Conservation (phyloP, 306 rosid species). For the Pyrus communis region DNA sequence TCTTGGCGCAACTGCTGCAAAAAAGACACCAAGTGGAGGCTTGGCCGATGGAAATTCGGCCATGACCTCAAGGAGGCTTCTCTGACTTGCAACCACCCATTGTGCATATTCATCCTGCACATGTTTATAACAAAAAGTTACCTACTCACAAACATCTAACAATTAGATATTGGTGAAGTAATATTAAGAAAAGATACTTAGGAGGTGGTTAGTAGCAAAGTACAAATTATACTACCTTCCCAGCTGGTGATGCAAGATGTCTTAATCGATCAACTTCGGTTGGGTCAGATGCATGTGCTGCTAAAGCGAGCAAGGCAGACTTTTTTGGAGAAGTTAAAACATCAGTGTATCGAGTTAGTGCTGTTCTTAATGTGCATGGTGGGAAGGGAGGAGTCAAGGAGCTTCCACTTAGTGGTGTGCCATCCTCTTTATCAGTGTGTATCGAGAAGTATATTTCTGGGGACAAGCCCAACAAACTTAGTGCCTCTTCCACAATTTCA, state of each 20-base stretch:
- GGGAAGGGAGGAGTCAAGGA: slow-evolving; percentile 77
- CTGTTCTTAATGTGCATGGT: slow-evolving; percentile 68
- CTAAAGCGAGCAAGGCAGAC: slow-evolving; percentile 81
- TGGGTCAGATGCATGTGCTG: slow-evolving; percentile 84
- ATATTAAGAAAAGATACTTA: background rate
- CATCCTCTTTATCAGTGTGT: slow-evolving; percentile 73
- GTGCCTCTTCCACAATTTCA: slow-evolving; percentile 76
- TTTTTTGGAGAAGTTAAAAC: slow-evolving; percentile 86
- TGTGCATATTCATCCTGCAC: slow-evolving; percentile 87
- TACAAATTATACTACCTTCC: slow-evolving; percentile 56
- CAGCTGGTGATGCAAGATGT: slow-evolving; percentile 90
- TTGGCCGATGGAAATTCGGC: slow-evolving; percentile 81
- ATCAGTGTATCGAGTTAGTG: slow-evolving; percentile 74
- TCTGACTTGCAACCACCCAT: slow-evolving; percentile 76
- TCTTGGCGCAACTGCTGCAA: slow-evolving; percentile 89
- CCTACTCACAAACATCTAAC: slow-evolving; percentile 12
- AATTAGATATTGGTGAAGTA: background rate
- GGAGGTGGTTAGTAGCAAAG: background rate
- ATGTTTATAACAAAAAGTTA: slow-evolving; percentile 13
- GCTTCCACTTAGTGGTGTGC: slow-evolving; percentile 71
- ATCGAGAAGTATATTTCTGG: slow-evolving; percentile 78
- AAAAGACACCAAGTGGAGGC: slow-evolving; percentile 89
- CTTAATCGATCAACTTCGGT: slow-evolving; percentile 79
- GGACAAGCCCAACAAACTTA: slow-evolving; percentile 56
- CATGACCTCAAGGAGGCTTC: slow-evolving; percentile 97